Percentiles rank a stretch among this genome's conserved stretches.
Conservation (phyloP, 2,329 filamentous ascomycete genomes). For the Fusarium gaditjirri region DNA sequence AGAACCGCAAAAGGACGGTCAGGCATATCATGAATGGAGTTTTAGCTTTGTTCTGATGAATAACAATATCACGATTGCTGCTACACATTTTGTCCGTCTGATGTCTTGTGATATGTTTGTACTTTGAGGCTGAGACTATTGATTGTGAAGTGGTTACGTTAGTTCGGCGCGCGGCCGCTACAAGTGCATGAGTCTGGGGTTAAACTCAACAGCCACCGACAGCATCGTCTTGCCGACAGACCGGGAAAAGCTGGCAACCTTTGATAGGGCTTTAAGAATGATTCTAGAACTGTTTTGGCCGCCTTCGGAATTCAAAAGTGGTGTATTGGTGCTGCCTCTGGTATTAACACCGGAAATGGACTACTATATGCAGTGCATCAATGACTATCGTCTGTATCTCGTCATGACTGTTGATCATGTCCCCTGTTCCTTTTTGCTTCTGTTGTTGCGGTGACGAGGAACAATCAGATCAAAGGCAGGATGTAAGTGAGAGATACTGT, state of each 20-base stretch:
- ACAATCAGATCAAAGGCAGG: constrained; percentile 23
- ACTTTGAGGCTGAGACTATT: constrained; percentile 9
- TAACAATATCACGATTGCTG: constrained; percentile 22
- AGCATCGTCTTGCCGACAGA: background rate
- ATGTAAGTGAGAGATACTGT: constrained; percentile 31
- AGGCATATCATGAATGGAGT: constrained; percentile 17
- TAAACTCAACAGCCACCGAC: constrained; percentile 26
- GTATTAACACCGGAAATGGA: background rate
- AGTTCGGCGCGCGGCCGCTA: constrained; percentile 13
- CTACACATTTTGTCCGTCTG: background rate
- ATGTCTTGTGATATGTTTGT: background rate
- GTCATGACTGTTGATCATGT: background rate
- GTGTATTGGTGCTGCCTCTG: background rate
- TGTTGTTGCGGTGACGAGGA: constrained; percentile 37
- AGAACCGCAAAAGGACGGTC: constrained; percentile 30
- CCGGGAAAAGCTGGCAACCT: background rate
- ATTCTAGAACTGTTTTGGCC: constrained; percentile 9
- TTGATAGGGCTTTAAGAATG: background rate
- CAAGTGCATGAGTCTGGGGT: constrained; percentile 27
- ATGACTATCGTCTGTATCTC: background rate
- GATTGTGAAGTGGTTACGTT: constrained; percentile 31
- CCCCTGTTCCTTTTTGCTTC: constrained; percentile 3
- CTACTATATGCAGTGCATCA: background rate
- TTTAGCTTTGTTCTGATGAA: constrained; percentile 24
- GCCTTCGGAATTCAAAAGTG: background rate